A percentile compares a stretch with the other conserved stretches of the same genome.
Evolutionary conservation across 2,329 filamentous ascomycete genomes (phyloP).

Genomic region (Rutstroemia sp.): DNA sequence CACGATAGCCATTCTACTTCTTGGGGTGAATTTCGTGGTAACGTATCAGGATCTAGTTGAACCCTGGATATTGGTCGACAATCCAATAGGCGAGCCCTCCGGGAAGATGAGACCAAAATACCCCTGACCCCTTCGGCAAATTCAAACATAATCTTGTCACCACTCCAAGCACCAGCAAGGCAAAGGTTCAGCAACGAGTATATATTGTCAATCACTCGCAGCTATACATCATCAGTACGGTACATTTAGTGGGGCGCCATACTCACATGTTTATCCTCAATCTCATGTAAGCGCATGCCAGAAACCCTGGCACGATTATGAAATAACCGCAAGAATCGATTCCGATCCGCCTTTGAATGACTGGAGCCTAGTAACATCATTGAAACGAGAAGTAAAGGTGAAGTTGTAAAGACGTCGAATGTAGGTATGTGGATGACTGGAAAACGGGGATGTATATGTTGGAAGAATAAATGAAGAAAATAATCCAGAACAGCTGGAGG

Average conservation of each 20-base stretch:
- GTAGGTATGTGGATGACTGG: constrained; percentile 25
- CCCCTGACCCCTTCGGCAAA: constrained; percentile 25
- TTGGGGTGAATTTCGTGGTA: constrained; percentile 11
- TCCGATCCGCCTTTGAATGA: constrained; percentile 22
- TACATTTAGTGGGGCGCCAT: too few relatives aligned
- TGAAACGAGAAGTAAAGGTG: constrained; percentile 20
- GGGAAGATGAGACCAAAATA: constrained; percentile 21
- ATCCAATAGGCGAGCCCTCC: constrained; percentile 23
- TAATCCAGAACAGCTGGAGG: constrained; percentile 23
- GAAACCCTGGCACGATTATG: constrained; percentile 23
- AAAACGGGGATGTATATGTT: constrained; percentile 24
- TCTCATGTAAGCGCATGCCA: constrained; percentile 17
- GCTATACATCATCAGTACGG: constrained; percentile 13
- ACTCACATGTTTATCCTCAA: constrained; percentile 24
- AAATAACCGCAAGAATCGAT: constrained; percentile 23
- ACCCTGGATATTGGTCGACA: constrained; percentile 19
- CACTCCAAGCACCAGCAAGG: constrained; percentile 25
- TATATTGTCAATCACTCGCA: constrained; percentile 23
- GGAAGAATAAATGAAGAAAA: constrained; percentile 24
- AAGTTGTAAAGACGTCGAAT: constrained; percentile 21
- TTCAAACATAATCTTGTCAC: constrained; percentile 25
- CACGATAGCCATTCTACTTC: constrained; percentile 24
- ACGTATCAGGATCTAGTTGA: constrained; percentile 13
- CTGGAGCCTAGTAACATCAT: constrained; percentile 29
- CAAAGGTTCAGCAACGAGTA: constrained; percentile 25